Conservation (phyloP, 345 rosid species). For the Populus nigra region DNA sequence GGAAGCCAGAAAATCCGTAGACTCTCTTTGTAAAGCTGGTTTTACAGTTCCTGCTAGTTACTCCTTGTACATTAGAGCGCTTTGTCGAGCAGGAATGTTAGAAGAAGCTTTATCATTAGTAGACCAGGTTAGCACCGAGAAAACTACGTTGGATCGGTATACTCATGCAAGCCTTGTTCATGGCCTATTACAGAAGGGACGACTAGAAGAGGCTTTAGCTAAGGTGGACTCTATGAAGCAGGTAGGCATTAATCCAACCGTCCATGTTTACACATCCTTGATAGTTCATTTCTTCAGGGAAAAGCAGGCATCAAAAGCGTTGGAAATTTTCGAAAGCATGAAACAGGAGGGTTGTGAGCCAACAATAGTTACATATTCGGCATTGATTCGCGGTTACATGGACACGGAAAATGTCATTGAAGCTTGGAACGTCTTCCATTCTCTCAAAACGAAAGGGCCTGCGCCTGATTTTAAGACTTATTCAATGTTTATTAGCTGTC, state of each 20-base stretch:
- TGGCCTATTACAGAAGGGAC: conserved; percentile 55
- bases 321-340: conserved; percentile 51
- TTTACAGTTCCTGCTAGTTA: conserved; percentile 47
- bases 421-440: conserved; percentile 52
- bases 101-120: conserved; percentile 58
- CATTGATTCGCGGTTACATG: conserved; percentile 66
- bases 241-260: conserved; percentile 49
- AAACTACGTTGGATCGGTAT: conserved; percentile 42
- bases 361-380: conserved; percentile 64
- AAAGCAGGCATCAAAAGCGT: conserved; percentile 49
- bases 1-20: conserved; percentile 53
- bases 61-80: conserved; percentile 65
- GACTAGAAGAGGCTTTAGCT: conserved; percentile 53
- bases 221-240: conserved; percentile 66
- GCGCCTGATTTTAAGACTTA: conserved; percentile 73
- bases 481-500: conserved; percentile 56
- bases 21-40: conserved; percentile 51
- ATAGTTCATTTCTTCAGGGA: conserved; percentile 62
- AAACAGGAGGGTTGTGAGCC: conserved; percentile 50
- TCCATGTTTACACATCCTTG: conserved; percentile 72
- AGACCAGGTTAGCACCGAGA: conserved; percentile 37
- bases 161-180: conserved; percentile 66
- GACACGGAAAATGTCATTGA: conserved; percentile 43
- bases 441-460: conserved; percentile 49
- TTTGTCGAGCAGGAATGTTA: conserved; percentile 63